Conservation (phyloP, 208 protist species). For the Crithidia sp. region DNA sequence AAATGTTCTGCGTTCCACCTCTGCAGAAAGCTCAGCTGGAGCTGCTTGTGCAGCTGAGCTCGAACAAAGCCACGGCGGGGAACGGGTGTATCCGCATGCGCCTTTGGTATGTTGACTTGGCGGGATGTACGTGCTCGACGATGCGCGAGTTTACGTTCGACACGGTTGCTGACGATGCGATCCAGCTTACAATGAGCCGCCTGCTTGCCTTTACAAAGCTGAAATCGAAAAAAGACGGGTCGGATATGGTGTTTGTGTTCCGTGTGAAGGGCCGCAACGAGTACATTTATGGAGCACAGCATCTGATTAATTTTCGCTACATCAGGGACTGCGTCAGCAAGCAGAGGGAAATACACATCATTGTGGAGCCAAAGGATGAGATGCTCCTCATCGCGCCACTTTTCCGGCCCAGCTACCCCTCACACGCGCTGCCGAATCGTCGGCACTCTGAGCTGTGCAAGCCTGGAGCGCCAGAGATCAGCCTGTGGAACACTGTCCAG, state of each 20-base stretch:
- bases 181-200: conserved; percentile 41
- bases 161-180: conserved; percentile 48
- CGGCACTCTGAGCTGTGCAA: conserved; percentile 31
- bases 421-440: conserved; percentile 29
- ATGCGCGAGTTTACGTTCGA: conserved; percentile 59
- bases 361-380: conserved; percentile 44
- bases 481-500: conserved; percentile 48
- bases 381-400: conserved; percentile 39
- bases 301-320: conserved; percentile 62
- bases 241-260: conserved; percentile 50
- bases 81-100: conserved; percentile 41
- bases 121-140: conserved; percentile 47
- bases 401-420: conserved; percentile 53
- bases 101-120: conserved; percentile 57
- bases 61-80: conserved; percentile 16
- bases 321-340: conserved; percentile 64
- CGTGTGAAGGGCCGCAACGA: conserved; percentile 64
- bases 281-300: conserved; percentile 60
- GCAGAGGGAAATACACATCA: conserved; percentile 49
- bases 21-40: conserved; percentile 49
- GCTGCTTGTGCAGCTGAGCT: conserved; percentile 38
- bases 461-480: conserved; percentile 36
- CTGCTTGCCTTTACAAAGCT: conserved; percentile 33
- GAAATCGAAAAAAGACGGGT: conserved; percentile 26
- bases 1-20: conserved; percentile 42